Base-by-base conservation (phyloP, 2,329 filamentous ascomycete genomes). In the Tolypocladium album region DNA sequence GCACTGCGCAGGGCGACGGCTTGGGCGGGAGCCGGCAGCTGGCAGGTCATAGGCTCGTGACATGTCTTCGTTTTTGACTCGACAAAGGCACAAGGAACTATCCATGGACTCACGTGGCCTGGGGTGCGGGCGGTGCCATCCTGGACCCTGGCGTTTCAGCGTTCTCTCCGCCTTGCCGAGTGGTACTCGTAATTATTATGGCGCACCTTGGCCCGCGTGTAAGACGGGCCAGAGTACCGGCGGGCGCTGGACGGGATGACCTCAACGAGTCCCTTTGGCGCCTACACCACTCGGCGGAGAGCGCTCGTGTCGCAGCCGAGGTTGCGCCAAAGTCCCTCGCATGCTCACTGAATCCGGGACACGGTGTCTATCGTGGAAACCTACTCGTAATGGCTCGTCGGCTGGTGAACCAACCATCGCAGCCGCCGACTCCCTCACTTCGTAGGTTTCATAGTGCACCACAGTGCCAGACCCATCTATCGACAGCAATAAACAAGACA, bases 101-200 rank as follows among this genome's bases (percentile, higher is more conserved):
- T 31, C 27, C 34, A 53, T 34, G 24, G 22, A 22, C 31, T 57
- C 56, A 57, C 50, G 50, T 53, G 50, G 50, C 50, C 31, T 9
- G 31, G 50, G 38, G 39, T 40, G 13, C 50, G 15, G 38, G 1
- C 40, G 39, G 17, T 57, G 24, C 55, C 52, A 27, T 40, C 42
- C 43, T 53, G 59, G 27, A 57, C 55, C 59, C 59, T 57, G 55
- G 17, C 52, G 58, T 59, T 59, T 59, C 58, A 59, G 58, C 58
- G 39, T 56, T 22, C 45, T 58, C 57, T 50, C 47, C 47, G 47
- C 47, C 47, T 27, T 20, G 47, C 47, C 15, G 47, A 24, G 47
- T 31, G 47, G 8, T 9, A 31, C 15, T 50, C 34, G 34, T 36
- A 36, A 36, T 36, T 27, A 36, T 36, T 27, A 27, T 24, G 22